Evolutionary conservation across 495 filamentous ascomycete genomes (phyloP).

Genomic region (Acidiella bohemica): DNA sequence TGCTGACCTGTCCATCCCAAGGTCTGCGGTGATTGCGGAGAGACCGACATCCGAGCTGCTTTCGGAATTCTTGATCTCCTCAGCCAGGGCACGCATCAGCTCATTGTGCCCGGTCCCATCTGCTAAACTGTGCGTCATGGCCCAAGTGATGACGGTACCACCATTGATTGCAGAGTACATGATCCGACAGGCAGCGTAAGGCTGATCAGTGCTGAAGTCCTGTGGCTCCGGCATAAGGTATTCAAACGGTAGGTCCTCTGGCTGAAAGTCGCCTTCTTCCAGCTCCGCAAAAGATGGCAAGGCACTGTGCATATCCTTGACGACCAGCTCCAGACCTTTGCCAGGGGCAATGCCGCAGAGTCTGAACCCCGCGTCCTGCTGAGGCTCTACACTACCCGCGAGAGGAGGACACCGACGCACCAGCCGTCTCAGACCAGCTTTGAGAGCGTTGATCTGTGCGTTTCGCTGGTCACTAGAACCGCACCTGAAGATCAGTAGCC

Average conservation of each 20-base stretch:
- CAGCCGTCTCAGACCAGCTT: neutral
- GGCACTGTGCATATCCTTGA: neutral
- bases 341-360: neutral
- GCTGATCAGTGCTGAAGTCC: neutral
- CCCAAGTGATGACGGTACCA: slow-evolving; percentile 1
- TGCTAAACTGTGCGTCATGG: slow-evolving; percentile 1
- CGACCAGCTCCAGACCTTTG: slow-evolving; percentile 2
- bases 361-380: neutral
- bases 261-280: slow-evolving; percentile 1
- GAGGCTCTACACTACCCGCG: neutral
- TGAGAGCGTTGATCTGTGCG: neutral
- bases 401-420: neutral
- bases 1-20: too few species aligned
- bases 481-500: slow-evolving; percentile 3
- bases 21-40: too few species aligned
- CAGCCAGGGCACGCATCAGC: neutral
- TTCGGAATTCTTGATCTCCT: neutral
- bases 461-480: neutral
- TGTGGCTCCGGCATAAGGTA: neutral
- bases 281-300: neutral
- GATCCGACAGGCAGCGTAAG: neutral
- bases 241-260: neutral
- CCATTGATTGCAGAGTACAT: neutral
- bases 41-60: too few species aligned
- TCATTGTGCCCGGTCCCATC: slow-evolving; percentile 2